Evolutionary conservation across 345 rosid genomes (phyloP), one percentile per base, ranked within the genome.

Genomic region (Euphorbia peplus): DNA sequence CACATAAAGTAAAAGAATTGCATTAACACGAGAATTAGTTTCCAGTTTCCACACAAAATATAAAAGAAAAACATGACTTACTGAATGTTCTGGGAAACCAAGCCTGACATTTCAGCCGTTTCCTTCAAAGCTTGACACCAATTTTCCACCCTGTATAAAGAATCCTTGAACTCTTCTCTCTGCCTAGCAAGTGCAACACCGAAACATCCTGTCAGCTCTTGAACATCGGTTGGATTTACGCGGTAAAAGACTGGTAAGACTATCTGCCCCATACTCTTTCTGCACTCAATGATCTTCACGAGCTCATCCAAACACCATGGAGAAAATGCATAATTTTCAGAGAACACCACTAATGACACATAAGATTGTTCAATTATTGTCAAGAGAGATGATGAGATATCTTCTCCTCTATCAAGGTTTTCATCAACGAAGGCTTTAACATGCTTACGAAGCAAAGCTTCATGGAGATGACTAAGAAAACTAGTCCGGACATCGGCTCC

Each of bases 281-380:
- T 66, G 50, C 60, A 66, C 3, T 66, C 60, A 11, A 52, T 5
- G 7, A 66, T 66, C 50, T 52, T 66, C 60, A 51, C 70, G 1
- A 66, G 70, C 19, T 66, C n/a, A n/a, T n/a, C n/a, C n/a, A n/a
- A n/a, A n/a, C n/a, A n/a, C n/a, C n/a, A n/a, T n/a, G n/a, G n/a
- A 52, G 70, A 66, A 35, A 4, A 3, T 32, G 70, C 60, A 66
- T 66, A 52, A 18, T 51, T 52, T 51, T 35, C 19, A 0, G 70
- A 53, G 70, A 66, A 50, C 16, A 66, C 53, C 2, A 51, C 60
- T 2, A 66, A 2, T 10, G 70, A 66, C 11, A 66, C 8, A 52
- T 19, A 21, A 11, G 60, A 66, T 21, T 48, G 5, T 37, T 53
- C 60, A 32, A 66, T 66, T 30, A 3, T 66, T 52, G 18, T 0